phyloP scores from a whole-genome alignment of 2,329 filamentous ascomycete species.

The Peltaster fructicola region DNA sequence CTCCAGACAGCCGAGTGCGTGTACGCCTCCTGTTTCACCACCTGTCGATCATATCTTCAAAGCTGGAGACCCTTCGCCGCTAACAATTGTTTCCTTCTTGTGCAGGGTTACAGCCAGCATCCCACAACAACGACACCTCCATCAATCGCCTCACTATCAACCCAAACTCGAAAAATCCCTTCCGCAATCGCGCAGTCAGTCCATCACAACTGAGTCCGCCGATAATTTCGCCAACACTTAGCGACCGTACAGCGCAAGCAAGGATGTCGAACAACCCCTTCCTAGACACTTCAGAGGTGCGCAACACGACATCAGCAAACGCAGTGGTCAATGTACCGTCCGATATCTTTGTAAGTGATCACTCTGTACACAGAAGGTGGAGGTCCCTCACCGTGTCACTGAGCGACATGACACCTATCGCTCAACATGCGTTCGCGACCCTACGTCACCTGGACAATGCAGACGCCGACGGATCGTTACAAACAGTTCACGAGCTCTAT shows the following conservation, averaged over 20 bases:
- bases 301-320: conserved; percentile 3
- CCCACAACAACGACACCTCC: conserved; percentile 1
- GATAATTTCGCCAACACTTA: neutral
- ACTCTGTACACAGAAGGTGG: too few species aligned
- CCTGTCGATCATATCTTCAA: too few species aligned
- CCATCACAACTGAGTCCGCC: conserved; percentile 24
- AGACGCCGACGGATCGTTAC: too few species aligned
- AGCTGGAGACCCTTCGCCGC: too few species aligned
- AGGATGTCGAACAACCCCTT: conserved; percentile 59
- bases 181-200: conserved; percentile 53
- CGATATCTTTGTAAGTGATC: conserved; percentile 56
- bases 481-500: too few species aligned
- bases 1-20: too few species aligned
- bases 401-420: neutral
- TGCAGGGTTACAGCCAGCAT: neutral
- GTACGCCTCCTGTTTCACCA: too few species aligned
- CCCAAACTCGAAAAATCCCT: conserved; percentile 62
- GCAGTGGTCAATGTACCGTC: conserved; percentile 32
- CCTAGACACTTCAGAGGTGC: conserved; percentile 29
- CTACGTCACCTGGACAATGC: neutral
- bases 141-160: conserved; percentile 25
- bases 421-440: neutral
- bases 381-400: too few species aligned
- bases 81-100: too few species aligned
- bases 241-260: too few species aligned